These are phyloP conservation scores for Lipomyces starkeyi DNA, from an alignment of 805 yeast species.

Conservation along the genomic window DNA sequence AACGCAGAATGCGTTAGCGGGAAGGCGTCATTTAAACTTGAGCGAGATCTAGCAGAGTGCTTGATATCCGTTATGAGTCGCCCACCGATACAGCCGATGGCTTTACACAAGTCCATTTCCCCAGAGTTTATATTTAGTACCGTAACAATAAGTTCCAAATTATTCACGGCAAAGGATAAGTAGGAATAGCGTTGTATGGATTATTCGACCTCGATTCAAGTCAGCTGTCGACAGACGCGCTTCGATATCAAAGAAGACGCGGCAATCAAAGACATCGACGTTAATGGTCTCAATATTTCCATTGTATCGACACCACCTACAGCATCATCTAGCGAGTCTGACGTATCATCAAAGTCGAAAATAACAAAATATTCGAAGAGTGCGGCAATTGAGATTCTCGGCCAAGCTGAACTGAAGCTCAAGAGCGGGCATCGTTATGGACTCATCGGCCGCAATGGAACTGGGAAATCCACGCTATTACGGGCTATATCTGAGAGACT, in stretches of 20 bases:
- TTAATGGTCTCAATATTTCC: conserved; percentile 6
- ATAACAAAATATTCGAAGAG: not conserved
- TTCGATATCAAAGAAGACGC: conserved; percentile 4
- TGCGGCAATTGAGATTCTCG: not conserved
- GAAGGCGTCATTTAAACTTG: too few relatives aligned
- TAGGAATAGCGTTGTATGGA: not conserved
- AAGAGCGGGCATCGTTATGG: conserved; percentile 6
- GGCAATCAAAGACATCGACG: not conserved
- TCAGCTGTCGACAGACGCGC: conserved; percentile 7
- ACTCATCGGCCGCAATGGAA: conserved; percentile 9
- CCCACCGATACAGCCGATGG: too few relatives aligned
- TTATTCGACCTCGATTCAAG: not conserved
- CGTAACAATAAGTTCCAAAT: too few relatives aligned
- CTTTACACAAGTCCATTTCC: too few relatives aligned
- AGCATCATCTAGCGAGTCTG: not conserved
- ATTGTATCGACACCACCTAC: not conserved
- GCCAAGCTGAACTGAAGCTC: not conserved
- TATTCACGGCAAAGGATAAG: too few relatives aligned
- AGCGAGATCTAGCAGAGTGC: too few relatives aligned
- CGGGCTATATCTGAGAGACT: conserved; percentile 4
- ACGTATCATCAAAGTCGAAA: not conserved
- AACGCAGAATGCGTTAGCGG: too few relatives aligned
- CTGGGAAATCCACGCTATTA: conserved; percentile 9
- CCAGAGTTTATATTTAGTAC: too few relatives aligned
- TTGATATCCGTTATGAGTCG: too few relatives aligned